These are phyloP conservation scores for Aspergillus floridensis DNA, from an alignment of 2,329 filamentous ascomycete genomes.

Conservation along the genomic window DNA sequence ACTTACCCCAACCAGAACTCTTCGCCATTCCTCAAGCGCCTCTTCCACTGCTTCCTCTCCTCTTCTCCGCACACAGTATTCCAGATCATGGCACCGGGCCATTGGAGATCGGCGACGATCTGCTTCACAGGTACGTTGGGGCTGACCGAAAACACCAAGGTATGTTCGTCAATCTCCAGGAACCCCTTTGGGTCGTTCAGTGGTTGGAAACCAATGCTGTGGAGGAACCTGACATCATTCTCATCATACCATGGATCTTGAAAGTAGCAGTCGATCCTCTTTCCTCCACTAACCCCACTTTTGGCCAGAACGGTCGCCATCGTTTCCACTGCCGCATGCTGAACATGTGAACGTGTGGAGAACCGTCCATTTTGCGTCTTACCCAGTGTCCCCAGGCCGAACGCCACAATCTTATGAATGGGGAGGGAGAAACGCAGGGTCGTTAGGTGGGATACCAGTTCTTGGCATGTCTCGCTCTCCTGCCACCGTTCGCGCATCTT, in stretches of 20 bases:
- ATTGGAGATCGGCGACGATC: constrained; percentile 40
- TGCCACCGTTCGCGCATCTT: constrained; percentile 18
- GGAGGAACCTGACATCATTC: constrained; percentile 18
- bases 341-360: constrained; percentile 15
- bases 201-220: constrained; percentile 18
- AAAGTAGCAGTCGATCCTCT: constrained; percentile 21
- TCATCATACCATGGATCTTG: constrained; percentile 30
- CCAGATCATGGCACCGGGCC: constrained; percentile 34
- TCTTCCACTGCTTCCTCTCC: constrained; percentile 14
- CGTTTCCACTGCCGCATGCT: constrained; percentile 27
- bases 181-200: constrained; percentile 36
- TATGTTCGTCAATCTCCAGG: constrained; percentile 37
- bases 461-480: constrained; percentile 17
- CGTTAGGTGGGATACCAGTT: constrained; percentile 14
- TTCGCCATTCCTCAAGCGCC: constrained; percentile 13
- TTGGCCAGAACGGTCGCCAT: constrained; percentile 16
- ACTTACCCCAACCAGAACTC: constrained; percentile 20
- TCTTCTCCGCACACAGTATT: constrained; percentile 15
- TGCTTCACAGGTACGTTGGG: constrained; percentile 37
- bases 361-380: constrained; percentile 3
- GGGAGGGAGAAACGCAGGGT: neutral
- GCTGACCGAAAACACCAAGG: constrained; percentile 37
- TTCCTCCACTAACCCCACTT: constrained; percentile 1
- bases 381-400: constrained; percentile 23
- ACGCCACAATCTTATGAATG: constrained; percentile 26